Base-by-base conservation (phyloP, 495 filamentous ascomycete species). In the Tuber borchii region DNA sequence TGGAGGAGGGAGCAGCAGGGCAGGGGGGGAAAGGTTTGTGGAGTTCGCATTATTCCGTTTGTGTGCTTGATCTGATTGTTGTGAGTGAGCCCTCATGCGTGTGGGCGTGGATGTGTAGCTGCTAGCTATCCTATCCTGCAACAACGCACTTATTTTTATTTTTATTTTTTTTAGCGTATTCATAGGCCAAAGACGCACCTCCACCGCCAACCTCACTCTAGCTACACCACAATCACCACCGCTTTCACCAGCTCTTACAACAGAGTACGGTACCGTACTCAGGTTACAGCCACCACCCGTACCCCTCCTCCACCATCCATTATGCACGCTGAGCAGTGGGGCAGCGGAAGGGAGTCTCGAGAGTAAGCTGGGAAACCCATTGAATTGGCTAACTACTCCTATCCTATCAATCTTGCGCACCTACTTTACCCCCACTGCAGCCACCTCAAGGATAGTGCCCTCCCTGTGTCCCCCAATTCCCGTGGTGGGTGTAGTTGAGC, bases 81-180 rank as follows among this genome's bases (percentile, higher is more conserved):
- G 76, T 73, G 56, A 34, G 14, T 65, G 56, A 65, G 26, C 56
- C 56, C 26, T 65, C 7, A 34, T 34, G 56, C 26, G 26, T 65
- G 56, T 65, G 56, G 77, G 77, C 70, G 74, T 65, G 56, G 77
- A 75, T 72, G 74, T 61, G 77, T 72, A 79, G 78, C 78, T 65
- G n/a, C 56, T 79, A 79, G 76, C 77, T 75, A 79, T 79, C 78
- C 78, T 77, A 79, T 73, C 78, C 78, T 78, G 74, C 76, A 70
- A 70, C 56, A 34, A 65, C 56, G 4, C 26, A 65, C 26, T 17
- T 7, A 34, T 65, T 65, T 65, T 65, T 37, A 37, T 37, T 19
- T 7, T 34, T 65, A 10, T 10, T n/a, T 10, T 34, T 31, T 65
- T 19, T 34, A 34, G 56, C 26, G 31, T 65, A 4, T 6, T 6